These are phyloP conservation scores for Nadsonia fulvescens DNA, from an alignment of 805 yeast species.

Conservation along the genomic window DNA sequence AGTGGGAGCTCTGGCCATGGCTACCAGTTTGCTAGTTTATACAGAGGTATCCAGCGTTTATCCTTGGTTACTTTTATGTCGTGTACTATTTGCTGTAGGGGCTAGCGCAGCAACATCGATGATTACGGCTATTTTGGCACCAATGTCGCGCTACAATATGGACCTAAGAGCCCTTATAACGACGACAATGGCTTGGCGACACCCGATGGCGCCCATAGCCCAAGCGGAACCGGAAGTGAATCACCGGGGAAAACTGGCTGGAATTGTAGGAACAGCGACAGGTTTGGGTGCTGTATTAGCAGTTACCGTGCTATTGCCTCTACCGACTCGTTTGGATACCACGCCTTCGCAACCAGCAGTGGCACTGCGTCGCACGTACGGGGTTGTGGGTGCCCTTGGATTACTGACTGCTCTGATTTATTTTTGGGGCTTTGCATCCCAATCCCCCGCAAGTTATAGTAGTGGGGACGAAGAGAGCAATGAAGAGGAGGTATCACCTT, in stretches of 20 bases:
- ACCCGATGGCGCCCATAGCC: too few species aligned
- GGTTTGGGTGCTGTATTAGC: constrained; percentile 56
- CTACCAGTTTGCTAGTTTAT: constrained; percentile 30
- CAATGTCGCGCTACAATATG: constrained; percentile 25
- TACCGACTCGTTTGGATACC: constrained; percentile 33
- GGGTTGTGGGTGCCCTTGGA: constrained; percentile 28
- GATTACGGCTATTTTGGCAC: constrained; percentile 43
- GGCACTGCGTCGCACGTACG: constrained; percentile 31
- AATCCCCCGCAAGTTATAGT: constrained; percentile 17
- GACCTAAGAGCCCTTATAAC: too few species aligned
- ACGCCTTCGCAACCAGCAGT: constrained; percentile 22
- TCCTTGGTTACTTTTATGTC: constrained; percentile 32
- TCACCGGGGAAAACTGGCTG: constrained; percentile 36
- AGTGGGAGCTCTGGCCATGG: constrained; percentile 30
- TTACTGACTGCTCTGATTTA: constrained; percentile 21
- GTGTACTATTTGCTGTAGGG: constrained; percentile 45
- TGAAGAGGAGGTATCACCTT: constrained; percentile 8
- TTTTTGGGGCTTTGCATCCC: constrained; percentile 11
- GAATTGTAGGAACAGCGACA: constrained; percentile 41
- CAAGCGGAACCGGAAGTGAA: constrained; percentile 6
- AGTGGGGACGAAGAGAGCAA: constrained; percentile 11
- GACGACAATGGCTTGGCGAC: too few species aligned
- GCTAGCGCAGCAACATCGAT: constrained; percentile 35
- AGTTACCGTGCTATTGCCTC: constrained; percentile 34
- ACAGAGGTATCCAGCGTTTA: constrained; percentile 28